Evolutionary conservation across 164 flowering plant genomes (phyloP).

Genomic region (Cinnamomum micranthum): DNA sequence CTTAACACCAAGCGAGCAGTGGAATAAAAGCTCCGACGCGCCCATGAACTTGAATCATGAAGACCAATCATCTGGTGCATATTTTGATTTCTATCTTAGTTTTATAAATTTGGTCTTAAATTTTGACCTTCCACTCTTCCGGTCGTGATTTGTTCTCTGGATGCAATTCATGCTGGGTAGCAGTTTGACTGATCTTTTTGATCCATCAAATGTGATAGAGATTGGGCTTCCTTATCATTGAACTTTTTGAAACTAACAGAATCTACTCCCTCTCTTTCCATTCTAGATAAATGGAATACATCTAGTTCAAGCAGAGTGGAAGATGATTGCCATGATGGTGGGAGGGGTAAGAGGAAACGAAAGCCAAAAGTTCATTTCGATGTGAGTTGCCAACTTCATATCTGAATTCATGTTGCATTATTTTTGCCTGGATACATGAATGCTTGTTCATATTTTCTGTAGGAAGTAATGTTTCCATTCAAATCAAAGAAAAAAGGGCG

Average conservation of each 20-base stretch:
- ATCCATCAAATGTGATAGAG: neutral
- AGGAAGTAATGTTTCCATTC: conserved; percentile 30
- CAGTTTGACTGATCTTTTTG: neutral
- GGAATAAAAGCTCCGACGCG: conserved; percentile 17
- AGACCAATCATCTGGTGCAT: conserved; percentile 22
- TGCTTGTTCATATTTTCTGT: conserved; percentile 4
- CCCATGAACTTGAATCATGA: conserved; percentile 16
- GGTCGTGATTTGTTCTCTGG: neutral
- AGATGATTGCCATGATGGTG: conserved; percentile 17
- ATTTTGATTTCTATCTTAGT: neutral
- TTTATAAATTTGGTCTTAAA: neutral
- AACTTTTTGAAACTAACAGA: neutral
- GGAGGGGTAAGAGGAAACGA: conserved; percentile 47
- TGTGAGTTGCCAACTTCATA: conserved; percentile 28
- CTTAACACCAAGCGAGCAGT: conserved; percentile 11
- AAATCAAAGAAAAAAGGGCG: conserved; percentile 34
- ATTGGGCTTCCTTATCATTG: neutral
- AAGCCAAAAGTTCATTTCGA: conserved; percentile 49
- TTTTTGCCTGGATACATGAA: neutral
- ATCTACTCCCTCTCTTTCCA: neutral
- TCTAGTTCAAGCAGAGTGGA: conserved; percentile 36
- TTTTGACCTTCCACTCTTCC: neutral
- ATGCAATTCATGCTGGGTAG: neutral
- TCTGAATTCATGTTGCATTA: neutral
- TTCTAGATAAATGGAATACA: conserved; percentile 31